phyloP scores from a whole-genome alignment of 306 rosid genomes.

The Prunus fruticosa region DNA sequence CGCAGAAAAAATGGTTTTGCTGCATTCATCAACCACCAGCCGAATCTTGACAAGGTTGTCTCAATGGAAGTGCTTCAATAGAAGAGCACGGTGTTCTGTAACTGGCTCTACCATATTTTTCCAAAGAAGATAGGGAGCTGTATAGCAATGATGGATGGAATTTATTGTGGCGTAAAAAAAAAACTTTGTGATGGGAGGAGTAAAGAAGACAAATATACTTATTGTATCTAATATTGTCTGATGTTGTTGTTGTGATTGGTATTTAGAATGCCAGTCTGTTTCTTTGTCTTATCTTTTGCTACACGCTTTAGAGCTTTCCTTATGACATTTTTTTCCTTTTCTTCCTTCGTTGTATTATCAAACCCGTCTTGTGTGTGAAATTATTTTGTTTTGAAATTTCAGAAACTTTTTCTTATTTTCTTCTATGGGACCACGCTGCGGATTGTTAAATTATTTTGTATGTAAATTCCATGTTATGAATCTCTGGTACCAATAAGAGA shows the following conservation, averaged over 20 bases:
- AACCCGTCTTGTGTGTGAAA: constrained; percentile 20
- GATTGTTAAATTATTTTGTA: too few species aligned
- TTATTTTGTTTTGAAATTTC: neutral
- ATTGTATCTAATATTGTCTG: constrained; percentile 55
- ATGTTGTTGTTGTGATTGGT: constrained; percentile 51
- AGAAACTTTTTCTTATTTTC: neutral
- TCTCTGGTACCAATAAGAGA: too few species aligned
- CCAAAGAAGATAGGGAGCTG: constrained; percentile 50
- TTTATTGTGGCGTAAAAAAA: constrained; percentile 43
- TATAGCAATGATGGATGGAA: constrained; percentile 53
- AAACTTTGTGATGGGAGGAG: constrained; percentile 58
- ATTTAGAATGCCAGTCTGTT: constrained; percentile 38
- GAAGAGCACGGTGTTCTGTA: constrained; percentile 50
- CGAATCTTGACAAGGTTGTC: constrained; percentile 48
- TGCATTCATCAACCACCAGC: constrained; percentile 77
- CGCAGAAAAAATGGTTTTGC: constrained; percentile 99
- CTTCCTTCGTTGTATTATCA: constrained; percentile 20
- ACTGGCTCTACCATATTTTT: constrained; percentile 62
- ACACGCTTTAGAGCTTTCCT: constrained; percentile 18
- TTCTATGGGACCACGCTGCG: too few species aligned
- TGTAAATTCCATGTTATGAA: too few species aligned
- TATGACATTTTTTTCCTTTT: constrained; percentile 17
- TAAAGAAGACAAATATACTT: constrained; percentile 53
- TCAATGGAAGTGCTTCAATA: constrained; percentile 38
- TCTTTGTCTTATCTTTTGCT: constrained; percentile 12